Conservation (phyloP, 2,329 filamentous ascomycete species). For the Aspergillus ochraceus region DNA sequence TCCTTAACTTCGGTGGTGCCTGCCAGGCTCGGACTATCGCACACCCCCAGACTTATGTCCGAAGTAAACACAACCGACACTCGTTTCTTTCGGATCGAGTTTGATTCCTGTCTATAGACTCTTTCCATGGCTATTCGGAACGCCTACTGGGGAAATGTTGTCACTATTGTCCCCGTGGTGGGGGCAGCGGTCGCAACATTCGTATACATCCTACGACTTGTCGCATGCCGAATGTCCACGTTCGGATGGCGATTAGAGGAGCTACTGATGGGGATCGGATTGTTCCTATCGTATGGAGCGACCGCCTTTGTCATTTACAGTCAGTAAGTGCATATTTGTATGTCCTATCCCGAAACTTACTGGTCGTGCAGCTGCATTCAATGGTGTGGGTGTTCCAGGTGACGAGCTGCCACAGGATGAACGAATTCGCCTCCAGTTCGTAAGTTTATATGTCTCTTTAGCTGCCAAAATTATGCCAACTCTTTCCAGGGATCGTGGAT, state of each 20-base stretch:
- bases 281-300: constrained; percentile 3
- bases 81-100: background rate
- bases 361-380: constrained; percentile 3
- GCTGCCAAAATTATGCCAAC: background rate
- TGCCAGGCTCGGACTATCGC: background rate
- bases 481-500: constrained; percentile 2
- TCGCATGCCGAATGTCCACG: background rate
- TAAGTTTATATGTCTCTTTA: background rate
- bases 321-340: background rate
- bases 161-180: constrained; percentile 3
- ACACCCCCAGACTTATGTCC: background rate
- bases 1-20: background rate
- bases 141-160: constrained; percentile 4
- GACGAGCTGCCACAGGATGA: constrained; percentile 2
- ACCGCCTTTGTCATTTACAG: background rate
- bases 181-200: background rate
- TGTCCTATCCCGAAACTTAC: background rate
- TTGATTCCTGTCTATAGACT: background rate
- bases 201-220: constrained; percentile 3
- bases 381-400: constrained; percentile 4
- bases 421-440: background rate
- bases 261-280: constrained; percentile 5
- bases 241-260: constrained; percentile 2
- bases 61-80: background rate
- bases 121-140: background rate